Conservation (phyloP, 805 yeast genomes). For the Candida manassasensis region DNA sequence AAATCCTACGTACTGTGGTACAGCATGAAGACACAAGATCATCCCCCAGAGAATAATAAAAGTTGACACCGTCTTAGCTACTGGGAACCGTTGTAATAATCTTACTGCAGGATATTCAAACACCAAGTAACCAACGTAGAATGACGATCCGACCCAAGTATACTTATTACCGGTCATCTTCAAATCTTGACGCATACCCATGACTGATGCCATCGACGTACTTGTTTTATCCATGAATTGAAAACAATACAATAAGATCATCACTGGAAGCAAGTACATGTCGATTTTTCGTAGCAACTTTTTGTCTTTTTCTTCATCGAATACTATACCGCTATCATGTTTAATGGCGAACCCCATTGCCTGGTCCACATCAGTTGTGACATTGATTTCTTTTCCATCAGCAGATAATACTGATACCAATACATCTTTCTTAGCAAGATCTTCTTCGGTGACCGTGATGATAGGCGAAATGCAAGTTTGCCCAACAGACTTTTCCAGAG, state of each 20-base stretch:
- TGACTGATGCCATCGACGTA: slow-evolving; percentile 34
- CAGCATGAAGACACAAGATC: slow-evolving; percentile 51
- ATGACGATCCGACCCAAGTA: slow-evolving; percentile 35
- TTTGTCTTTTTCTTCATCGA: slow-evolving; percentile 14
- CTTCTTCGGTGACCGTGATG: slow-evolving; percentile 8
- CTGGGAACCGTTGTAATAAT: slow-evolving; percentile 51
- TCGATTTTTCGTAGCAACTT: slow-evolving; percentile 20
- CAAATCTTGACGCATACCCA: slow-evolving; percentile 35
- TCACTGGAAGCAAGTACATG: slow-evolving; percentile 20
- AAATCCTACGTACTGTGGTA: slow-evolving; percentile 40
- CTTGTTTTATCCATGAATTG: slow-evolving; percentile 37
- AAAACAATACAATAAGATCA: slow-evolving; percentile 20
- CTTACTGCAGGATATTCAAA: slow-evolving; percentile 49
- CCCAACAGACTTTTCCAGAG: too few species aligned
- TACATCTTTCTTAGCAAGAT: slow-evolving; percentile 5
- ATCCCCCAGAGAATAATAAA: slow-evolving; percentile 61
- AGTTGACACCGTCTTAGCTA: slow-evolving; percentile 45
- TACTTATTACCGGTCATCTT: slow-evolving; percentile 32
- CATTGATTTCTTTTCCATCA: slow-evolving; percentile 18
- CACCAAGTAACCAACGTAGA: slow-evolving; percentile 54
- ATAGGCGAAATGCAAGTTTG: slow-evolving; percentile 3
- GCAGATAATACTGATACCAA: slow-evolving; percentile 14
- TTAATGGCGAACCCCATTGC: slow-evolving; percentile 33
- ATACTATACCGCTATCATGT: slow-evolving; percentile 10
- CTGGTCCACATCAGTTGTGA: slow-evolving; percentile 35